Base-by-base conservation (phyloP, 306 rosid species). In the Arachis stenosperma region DNA sequence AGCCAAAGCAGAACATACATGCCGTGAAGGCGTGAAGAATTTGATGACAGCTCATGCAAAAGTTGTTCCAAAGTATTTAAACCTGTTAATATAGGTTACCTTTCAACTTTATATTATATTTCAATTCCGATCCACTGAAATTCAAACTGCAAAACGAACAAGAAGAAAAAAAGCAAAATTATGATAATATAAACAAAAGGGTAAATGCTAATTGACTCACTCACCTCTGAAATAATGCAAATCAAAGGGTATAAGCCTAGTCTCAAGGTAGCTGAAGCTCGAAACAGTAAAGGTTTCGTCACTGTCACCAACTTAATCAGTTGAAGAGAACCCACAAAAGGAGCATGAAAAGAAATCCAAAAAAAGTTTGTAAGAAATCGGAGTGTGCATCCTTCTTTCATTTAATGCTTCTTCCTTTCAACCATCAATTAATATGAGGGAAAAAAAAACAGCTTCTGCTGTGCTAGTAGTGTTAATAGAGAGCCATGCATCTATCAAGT, bases 1-100 rank as follows among this genome's bases (percentile, higher is more conserved):
- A 86, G 98, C 98, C 78, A 94, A 78, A 39, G 97, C 97, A 84
- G 98, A 94, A 37, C 98, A 96, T 60, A 94, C 98, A 82, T 94
- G 98, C 82, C 91, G 98, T 11, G 98, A 94, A 0, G 17, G 17
- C 17, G 17, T 15, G 17, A 17, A 62, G 98, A 94, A 84, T 94
- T 97, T 73, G 98, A 86, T 63, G 98, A 94, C 70, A 94, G 78
- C 77, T 94, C 98, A 97, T 94, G 85, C 79, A 81, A 59, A 72
- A 78, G 59, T 81, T 65, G 64, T 52, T 71, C 61, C 43, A 47
- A 68, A 74, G 50, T 46, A 48, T 17, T 41, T 54, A 79, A 51
- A 61, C 57, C 65, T 43, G 70, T 62, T 61, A 40, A 60, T 48
- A 70, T 75, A 57, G 7, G 17, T 17, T 17, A 17, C 17, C 17